Base-by-base conservation (phyloP, 495 filamentous ascomycete species). In the Astrothelium macrocarpum region DNA sequence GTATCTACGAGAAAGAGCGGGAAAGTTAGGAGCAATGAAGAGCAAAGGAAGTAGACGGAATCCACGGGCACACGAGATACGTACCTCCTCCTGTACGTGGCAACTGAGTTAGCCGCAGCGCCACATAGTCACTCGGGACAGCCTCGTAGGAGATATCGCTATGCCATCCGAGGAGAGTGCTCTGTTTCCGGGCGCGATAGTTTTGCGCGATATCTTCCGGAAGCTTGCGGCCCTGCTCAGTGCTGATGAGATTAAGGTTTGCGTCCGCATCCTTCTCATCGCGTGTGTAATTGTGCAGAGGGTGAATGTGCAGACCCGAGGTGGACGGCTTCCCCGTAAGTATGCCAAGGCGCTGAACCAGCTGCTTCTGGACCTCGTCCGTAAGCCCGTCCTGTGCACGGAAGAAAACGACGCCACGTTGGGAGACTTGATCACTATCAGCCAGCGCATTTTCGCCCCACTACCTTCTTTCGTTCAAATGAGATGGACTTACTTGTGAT, bases 401-500 rank as follows among this genome's bases (percentile, higher is more conserved):
- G 77, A 94, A 90, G 78, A 90, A 91, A 45, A 92, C 89, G 0
- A 94, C 90, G 2, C 88, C 88, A 0, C 89, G 84, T 66, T 87
- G 84, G 18, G 88, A 92, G 67, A 94, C 89, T 91, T 49, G 12
- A 9, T 26, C 28, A 34, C 18, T 61, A 59, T 46, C 16, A 64
- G 45, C 36, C 32, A 16, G 26, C 32, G 11, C 20, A 11, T n/a
- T n/a, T n/a, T n/a, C n/a, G n/a, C n/a, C n/a, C n/a, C n/a, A n/a
- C n/a, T n/a, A n/a, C n/a, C n/a, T n/a, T n/a, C n/a, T n/a, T n/a
- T n/a, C n/a, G n/a, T n/a, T n/a, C n/a, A n/a, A n/a, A n/a, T n/a
- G n/a, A n/a, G n/a, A n/a, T n/a, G 11, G n/a, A 77, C 74, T 63
- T 63, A 89, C 86, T 78, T 10, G 84, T 86, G 31, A 88, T 80